Percentiles rank a stretch among this genome's conserved stretches.
Conservation (phyloP, 345 rosid species). For the Eucalyptus grandis region DNA sequence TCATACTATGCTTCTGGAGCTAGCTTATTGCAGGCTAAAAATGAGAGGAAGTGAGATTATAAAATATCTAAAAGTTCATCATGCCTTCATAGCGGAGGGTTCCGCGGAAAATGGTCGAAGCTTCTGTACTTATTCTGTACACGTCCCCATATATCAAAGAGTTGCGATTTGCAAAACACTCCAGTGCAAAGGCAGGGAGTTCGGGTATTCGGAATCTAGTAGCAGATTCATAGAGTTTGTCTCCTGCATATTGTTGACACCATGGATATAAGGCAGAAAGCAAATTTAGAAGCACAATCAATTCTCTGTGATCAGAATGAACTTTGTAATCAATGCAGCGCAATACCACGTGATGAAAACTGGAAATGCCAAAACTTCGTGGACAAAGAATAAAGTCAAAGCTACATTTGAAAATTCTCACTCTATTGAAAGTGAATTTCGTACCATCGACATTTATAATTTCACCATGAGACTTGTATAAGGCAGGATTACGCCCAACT, state of each 20-base stretch:
- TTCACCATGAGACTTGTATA: conserved; percentile 38
- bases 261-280: background rate
- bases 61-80: background rate
- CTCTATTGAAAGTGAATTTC: background rate
- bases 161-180: conserved; percentile 83
- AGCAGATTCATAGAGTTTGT: conserved; percentile 65
- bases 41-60: background rate
- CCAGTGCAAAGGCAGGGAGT: conserved; percentile 93
- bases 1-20: background rate
- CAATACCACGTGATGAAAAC: background rate
- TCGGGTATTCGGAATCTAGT: conserved; percentile 45
- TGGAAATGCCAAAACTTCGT: background rate
- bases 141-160: conserved; percentile 66
- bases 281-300: background rate
- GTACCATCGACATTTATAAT: conserved; percentile 61
- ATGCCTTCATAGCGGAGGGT: conserved; percentile 95
- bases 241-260: conserved; percentile 32
- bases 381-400: background rate
- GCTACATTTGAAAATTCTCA: background rate
- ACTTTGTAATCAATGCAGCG: background rate
- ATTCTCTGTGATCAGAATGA: background rate
- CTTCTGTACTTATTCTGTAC: conserved; percentile 71
- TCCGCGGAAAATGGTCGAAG: conserved; percentile 81
- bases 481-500: conserved; percentile 77
- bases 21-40: background rate